Base-by-base conservation (phyloP, 2,329 filamentous ascomycete genomes). In the Aspergillus calidoustus region DNA sequence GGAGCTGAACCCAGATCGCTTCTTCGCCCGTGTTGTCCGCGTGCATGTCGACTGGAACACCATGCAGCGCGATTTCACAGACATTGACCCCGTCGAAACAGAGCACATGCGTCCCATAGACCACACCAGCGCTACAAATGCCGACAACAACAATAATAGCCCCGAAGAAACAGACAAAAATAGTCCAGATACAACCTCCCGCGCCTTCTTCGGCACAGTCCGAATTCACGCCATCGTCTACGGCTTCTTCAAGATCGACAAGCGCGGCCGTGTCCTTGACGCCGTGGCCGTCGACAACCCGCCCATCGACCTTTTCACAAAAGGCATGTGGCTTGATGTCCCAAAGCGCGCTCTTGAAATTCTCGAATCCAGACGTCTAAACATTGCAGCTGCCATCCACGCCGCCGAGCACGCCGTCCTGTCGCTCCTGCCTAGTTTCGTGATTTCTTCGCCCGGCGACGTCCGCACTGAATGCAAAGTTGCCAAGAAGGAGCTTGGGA, bases 211-310 rank as follows among this genome's bases (percentile, higher is more conserved):
- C 73, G 95, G 95, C 41, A 82, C 87, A 0, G 94, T 99, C 73
- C 89, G 90, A 69, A 93, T 98, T 71, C 87, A 90, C 66, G 90
- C 94, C 67, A 89, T 91, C 31, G 93, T 99, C 2, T 98, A 96
- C 74, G 95, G 95, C 2, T 99, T 95, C 81, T 98, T 97, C 84
- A 98, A 98, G 74, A 82, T 97, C n/a, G 93, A 98, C 77, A 90
- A 89, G 72, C 89, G 88, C 68, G 87, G 90, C 1, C 88, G 92
- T 2, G 91, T 98, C 60, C 85, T 98, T 15, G 95, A 99, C 74
- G 94, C 94, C 2, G 90, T 98, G 0, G 87, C 94, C 62, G 93
- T 98, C 23, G 92, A 97, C 74, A 97, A 97, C 68, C 93, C 94
- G 3, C 93, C 95, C 0, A 92, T 98, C 55, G 87, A 95, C 54